Base-by-base conservation (phyloP, 208 protist species). In the Naegleria fowleri region DNA sequence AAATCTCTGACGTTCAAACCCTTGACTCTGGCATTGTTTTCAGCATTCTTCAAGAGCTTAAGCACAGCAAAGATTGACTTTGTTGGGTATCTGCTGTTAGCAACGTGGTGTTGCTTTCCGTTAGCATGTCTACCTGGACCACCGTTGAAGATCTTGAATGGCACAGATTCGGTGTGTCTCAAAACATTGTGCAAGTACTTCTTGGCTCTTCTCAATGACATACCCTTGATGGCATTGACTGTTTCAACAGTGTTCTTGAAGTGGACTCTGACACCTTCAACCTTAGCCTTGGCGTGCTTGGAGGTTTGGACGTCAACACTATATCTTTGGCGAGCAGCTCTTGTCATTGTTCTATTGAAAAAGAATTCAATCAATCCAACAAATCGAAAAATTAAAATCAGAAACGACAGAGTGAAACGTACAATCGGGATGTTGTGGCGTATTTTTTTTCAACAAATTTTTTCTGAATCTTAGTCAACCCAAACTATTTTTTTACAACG, bases 171-270 rank as follows among this genome's bases (percentile, higher is more conserved):
- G 86, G 96, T 98, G 95, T 98, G 97, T 91, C 95, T 95, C 91
- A 98, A 94, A 89, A 98, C 97, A 92, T 98, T 96, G 83, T 96
- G 95, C 93, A 98, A 97, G 92, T 97, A 96, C 93, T 96, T 94
- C 93, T 97, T 95, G 6, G 97, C 97, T 95, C 97, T 98, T 91
- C 94, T 93, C 88, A 98, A 94, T 29, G 95, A 94, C 95, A 98
- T 97, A 85, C 97, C 97, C 92, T 96, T 96, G 93, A 98, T 94
- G 84, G 97, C 96, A 92, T 97, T 96, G 67, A 95, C 97, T 16
- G 96, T 98, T 94, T 98, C 96, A 90, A 95, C 96, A 76, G 97
- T 98, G 94, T 98, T 98, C 95, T 98, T 98, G 95, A 95, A 97
- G 96, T 98, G 96, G 94, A 97, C 97, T 58, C 96, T 95, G 91